Evolutionary conservation across 441 rosid genomes (phyloP), one percentile per base, ranked within the genome.

Genomic region (Omphalea diandra): DNA sequence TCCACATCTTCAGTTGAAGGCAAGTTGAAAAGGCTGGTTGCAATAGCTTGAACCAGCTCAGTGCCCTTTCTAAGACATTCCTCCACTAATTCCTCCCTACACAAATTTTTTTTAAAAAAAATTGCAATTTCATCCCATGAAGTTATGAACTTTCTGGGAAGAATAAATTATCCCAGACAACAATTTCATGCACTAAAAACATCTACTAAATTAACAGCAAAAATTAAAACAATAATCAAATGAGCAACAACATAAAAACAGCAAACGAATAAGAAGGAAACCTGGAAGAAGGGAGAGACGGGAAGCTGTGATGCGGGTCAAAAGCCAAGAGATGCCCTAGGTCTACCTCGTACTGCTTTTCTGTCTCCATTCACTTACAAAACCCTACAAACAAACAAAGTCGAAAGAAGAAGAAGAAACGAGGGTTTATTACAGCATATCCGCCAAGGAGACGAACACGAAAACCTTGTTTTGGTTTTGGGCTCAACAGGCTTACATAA

Each of bases 11-110:
- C 98, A 64, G 85, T 87, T 24, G 97, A 88, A 74, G 92, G 90
- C 53, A 89, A 83, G 79, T 81, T 84, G 80, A 95, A 95, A 75
- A 92, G 82, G 20, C 52, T 44, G 70, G 85, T 78, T 55, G 96
- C 95, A 62, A 90, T 53, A 2, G 83, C 91, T 73, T 94, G 99
- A 81, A 94, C 93, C 29, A 88, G 86, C 81, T 89, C 82, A 1
- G 85, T 84, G 40, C 91, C 96, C 71, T 88, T 82, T 54, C 75
- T 57, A 54, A 95, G 29, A 71, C 95, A 79, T 68, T 85, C 91
- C 71, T 76, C 79, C 52, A 77, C 83, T 68, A 95, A 86, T 65
- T 85, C 96, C 80, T 82, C 92, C 88, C 97, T 94, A 60, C 32
- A 14, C 46, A 60, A 60, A 65, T 22, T 40, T n/a, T n/a, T n/a